Percentiles rank a stretch among this genome's conserved stretches.
phyloP scores from a whole-genome alignment of 2,329 filamentous ascomycete species.

The Aspergillus costaricaensis region DNA sequence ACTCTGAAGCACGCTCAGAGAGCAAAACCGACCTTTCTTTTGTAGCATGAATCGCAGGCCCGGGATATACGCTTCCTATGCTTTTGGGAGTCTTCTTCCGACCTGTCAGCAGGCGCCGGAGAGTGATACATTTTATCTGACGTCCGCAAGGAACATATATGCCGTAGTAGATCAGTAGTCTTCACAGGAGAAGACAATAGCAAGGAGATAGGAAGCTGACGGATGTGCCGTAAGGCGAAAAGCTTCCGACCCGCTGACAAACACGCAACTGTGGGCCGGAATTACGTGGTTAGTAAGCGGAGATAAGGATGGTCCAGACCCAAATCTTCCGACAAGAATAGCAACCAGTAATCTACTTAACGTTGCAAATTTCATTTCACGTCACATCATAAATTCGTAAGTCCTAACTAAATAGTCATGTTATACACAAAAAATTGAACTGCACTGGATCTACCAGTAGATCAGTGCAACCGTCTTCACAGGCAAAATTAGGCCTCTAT shows the following conservation, averaged over 20 bases:
- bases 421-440: not conserved
- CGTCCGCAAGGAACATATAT: not conserved
- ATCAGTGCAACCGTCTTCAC: not conserved
- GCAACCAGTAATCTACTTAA: not conserved
- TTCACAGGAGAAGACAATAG: not conserved
- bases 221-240: not conserved
- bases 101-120: slow-evolving; percentile 18
- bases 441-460: not conserved
- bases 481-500: not conserved
- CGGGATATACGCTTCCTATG: slow-evolving; percentile 32
- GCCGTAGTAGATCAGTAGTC: not conserved
- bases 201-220: not conserved
- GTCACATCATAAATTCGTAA: not conserved
- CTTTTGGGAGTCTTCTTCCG: slow-evolving; percentile 23
- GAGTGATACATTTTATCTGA: slow-evolving; percentile 20
- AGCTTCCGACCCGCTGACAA: slow-evolving; percentile 2
- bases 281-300: not conserved
- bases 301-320: not conserved
- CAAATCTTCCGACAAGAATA: not conserved
- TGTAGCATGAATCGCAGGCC: slow-evolving; percentile 55
- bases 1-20: not conserved
- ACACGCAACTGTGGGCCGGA: not conserved
- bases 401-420: not conserved
- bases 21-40: slow-evolving; percentile 45
- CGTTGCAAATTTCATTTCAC: not conserved